Base-by-base conservation (phyloP, 192 early-diverging fungal genomes). In the Gaertneriomyces semiglobifer region DNA sequence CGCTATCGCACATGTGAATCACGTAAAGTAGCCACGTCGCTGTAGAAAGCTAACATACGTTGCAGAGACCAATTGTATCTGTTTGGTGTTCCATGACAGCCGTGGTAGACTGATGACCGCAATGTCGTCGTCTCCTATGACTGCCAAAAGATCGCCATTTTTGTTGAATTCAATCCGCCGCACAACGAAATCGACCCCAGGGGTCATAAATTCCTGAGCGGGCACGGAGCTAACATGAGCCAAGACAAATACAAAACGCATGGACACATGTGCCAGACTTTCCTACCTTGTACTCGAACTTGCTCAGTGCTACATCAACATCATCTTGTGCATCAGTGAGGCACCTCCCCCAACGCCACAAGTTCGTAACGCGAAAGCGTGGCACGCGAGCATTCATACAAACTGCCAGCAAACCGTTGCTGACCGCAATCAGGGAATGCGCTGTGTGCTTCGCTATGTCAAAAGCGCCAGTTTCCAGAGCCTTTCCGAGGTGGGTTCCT, bases 61-160 rank as follows among this genome's bases (percentile, higher is more conserved):
- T 18, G n/a, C 20, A 20, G 50, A 4, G n/a, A 20, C 50, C 50
- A 52, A 52, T 20, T 20, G 20, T n/a, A 50, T 50, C 18, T n/a
- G 48, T 50, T n/a, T 12, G 18, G 18, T 50, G 48, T 47, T 50
- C 66, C 66, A 68, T 1, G 45, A 53, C 7, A 50, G 8, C 10
- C 66, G 66, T 10, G 63, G 73, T 8, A 74, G 53, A 14, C 55
- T 44, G 12, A 66, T 52, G 16, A 74, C 60, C 4, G 45, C 20
- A 6, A 70, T 53, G 14, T 51, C 47, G 20, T 53, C 42, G 38
- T 60, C 63, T 7, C 73, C 73, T 11, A 58, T 42, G 7, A 74
- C 19, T 7, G 68, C 73, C 44, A 74, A 54, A 33, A 63, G 47
- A n/a, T 58, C 39, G 12, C 73, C 73, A 8, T 42, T 74, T 6